Percentiles rank a stretch among this genome's conserved stretches.
Evolutionary conservation across 2,329 filamentous ascomycete species (phyloP).

Genomic region (Ophiostoma sp.): DNA sequence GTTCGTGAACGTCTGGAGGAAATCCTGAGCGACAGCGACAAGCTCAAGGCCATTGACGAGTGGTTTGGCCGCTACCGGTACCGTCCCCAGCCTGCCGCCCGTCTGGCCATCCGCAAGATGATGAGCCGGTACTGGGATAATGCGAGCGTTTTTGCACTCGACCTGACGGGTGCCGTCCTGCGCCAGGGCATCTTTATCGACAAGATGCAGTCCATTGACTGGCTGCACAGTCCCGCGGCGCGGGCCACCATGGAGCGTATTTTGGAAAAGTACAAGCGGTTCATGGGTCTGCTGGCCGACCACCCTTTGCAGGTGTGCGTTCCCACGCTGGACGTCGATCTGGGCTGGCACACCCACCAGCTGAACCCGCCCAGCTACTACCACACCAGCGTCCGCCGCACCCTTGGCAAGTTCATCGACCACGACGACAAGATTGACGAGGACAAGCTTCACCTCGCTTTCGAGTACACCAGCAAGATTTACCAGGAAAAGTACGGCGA

Average conservation of each 20-base stretch:
- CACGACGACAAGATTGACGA: slow-evolving; percentile 85
- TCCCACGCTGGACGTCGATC: slow-evolving; percentile 72
- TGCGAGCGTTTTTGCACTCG: slow-evolving; percentile 62
- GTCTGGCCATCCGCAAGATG: slow-evolving; percentile 61
- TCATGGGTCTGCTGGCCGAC: slow-evolving; percentile 58
- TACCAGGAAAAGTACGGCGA: slow-evolving; percentile 67
- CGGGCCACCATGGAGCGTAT: slow-evolving; percentile 64
- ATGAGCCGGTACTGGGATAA: slow-evolving; percentile 73
- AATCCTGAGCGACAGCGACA: slow-evolving; percentile 41
- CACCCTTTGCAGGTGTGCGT: slow-evolving; percentile 55
- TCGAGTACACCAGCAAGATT: slow-evolving; percentile 69
- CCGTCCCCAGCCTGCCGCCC: slow-evolving; percentile 33
- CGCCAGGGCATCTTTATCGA: slow-evolving; percentile 66
- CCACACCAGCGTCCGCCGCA: slow-evolving; percentile 22
- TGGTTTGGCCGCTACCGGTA: not conserved
- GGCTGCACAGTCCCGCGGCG: slow-evolving; percentile 71
- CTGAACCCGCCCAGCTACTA: slow-evolving; percentile 66
- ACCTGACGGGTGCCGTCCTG: slow-evolving; percentile 65
- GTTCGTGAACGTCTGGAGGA: slow-evolving; percentile 54
- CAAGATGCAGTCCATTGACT: slow-evolving; percentile 75
- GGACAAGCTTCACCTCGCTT: slow-evolving; percentile 60
- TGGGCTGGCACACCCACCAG: slow-evolving; percentile 82
- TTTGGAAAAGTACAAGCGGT: slow-evolving; percentile 64
- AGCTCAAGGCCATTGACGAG: slow-evolving; percentile 46
- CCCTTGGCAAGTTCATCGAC: slow-evolving; percentile 62